phyloP scores from a whole-genome alignment of 169 alveolate species.

The Amoebophrya sp. region DNA sequence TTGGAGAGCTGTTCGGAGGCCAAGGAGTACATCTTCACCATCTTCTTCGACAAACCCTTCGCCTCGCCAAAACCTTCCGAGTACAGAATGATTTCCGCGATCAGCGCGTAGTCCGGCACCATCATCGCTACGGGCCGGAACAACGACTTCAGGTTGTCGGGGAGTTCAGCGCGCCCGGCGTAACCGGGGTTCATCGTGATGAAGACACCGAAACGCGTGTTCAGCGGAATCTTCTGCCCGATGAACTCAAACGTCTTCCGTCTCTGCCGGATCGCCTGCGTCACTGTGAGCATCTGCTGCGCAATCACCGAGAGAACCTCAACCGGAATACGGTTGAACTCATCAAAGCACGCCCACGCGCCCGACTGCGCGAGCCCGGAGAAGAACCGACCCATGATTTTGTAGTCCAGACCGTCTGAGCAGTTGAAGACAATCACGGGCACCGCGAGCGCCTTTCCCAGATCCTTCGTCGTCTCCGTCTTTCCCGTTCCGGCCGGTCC shows the following conservation, averaged over 20 bases:
- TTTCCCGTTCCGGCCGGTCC: slow-evolving; percentile 98
- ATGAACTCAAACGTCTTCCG: slow-evolving; percentile 69
- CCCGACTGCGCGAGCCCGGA: slow-evolving; percentile 90
- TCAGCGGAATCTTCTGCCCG: slow-evolving; percentile 73
- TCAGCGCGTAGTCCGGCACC: slow-evolving; percentile 84
- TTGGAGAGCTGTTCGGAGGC: slow-evolving; percentile 65
- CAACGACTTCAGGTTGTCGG: slow-evolving; percentile 87
- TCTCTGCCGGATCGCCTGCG: slow-evolving; percentile 63
- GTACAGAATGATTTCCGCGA: slow-evolving; percentile 80
- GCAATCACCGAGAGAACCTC: slow-evolving; percentile 83
- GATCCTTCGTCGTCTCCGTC: slow-evolving; percentile 90
- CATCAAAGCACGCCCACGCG: slow-evolving; percentile 96
- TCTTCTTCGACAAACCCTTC: slow-evolving; percentile 56
- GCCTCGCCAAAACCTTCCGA: slow-evolving; percentile 76
- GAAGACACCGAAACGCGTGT: slow-evolving; percentile 66
- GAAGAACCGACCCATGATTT: slow-evolving; percentile 84
- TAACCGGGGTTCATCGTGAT: slow-evolving; percentile 95
- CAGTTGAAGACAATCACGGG: slow-evolving; percentile 87
- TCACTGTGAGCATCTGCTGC: slow-evolving; percentile 65
- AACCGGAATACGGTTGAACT: slow-evolving; percentile 83
- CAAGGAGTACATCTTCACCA: slow-evolving; percentile 67
- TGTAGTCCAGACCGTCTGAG: slow-evolving; percentile 60
- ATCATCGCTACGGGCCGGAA: slow-evolving; percentile 94
- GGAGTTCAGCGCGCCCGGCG: slow-evolving; percentile 91
- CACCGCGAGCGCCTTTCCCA: slow-evolving; percentile 84